Base-by-base conservation (phyloP, 2,329 filamentous ascomycete genomes). In the Hypomyces perniciosus region DNA sequence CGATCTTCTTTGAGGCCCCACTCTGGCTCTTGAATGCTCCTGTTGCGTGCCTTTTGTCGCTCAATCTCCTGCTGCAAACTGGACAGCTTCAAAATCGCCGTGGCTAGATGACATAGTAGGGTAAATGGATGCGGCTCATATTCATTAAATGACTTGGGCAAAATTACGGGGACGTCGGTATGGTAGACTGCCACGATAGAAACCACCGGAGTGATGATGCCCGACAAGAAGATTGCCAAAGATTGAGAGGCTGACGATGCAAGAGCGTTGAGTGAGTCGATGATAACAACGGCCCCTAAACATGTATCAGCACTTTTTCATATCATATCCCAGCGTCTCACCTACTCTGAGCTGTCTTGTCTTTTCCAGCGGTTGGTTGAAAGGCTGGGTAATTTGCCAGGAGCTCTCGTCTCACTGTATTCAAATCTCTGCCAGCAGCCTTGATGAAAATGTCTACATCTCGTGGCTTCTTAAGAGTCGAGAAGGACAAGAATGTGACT, bases 121-220 rank as follows among this genome's bases (percentile, higher is more conserved):
- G 83, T 83, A 9, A 95, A 75, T 0, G 90, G 83, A 29, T 81
- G 72, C 1, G 90, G 89, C 13, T 80, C 72, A 68, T 88, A 84
- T 61, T 79, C 75, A 57, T 67, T 71, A 47, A 65, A 68, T 6
- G 65, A 63, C 34, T 51, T 68, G 30, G 65, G 67, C 68, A 78
- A 68, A 48, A 72, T 59, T 28, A 82, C 68, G 1, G 89, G 86
- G 4, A 92, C 78, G 68, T 97, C 92, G 47, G 79, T 74, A 72
- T 97, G 93, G 67, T 95, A 95, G 53, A 86, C 80, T 40, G 84
- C 85, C 6, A 96, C 73, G 39, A 96, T 76, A 5, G 88, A 90
- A 34, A 84, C 80, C 30, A 73, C 65, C 1, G 88, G 85, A 3
- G 78, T 75, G 59, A 89, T 79, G 54, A 85, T 70, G 51, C 80